Percentiles rank a stretch among this genome's conserved stretches.
Evolutionary conservation across 176 grass and related monocot genomes (phyloP).

Genomic region (Panicum miliaceum): DNA sequence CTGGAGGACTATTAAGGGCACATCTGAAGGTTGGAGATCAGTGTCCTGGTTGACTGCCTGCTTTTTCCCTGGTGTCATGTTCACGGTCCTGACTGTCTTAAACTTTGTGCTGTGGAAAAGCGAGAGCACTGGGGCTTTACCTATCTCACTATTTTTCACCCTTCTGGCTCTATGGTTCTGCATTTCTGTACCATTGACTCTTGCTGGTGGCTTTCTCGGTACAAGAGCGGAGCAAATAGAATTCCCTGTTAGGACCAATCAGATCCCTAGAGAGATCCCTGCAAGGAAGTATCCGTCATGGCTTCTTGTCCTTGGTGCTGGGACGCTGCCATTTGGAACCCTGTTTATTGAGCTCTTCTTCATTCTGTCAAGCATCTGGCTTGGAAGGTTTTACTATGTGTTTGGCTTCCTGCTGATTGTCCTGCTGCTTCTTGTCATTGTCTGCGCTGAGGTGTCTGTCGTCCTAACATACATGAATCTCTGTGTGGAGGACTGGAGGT

Average conservation of each 20-base stretch:
- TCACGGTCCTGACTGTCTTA: slow-evolving; percentile 65
- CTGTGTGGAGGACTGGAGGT: slow-evolving; percentile 86
- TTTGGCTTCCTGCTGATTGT: slow-evolving; percentile 90
- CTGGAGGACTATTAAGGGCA: slow-evolving; percentile 77
- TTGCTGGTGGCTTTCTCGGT: slow-evolving; percentile 69
- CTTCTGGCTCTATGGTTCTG: slow-evolving; percentile 84
- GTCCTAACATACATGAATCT: slow-evolving; percentile 86
- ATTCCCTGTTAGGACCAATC: slow-evolving; percentile 78
- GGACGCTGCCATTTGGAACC: slow-evolving; percentile 74
- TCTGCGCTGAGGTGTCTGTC: slow-evolving; percentile 77
- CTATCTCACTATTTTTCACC: slow-evolving; percentile 83
- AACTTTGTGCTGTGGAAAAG: slow-evolving; percentile 86
- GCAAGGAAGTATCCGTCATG: slow-evolving; percentile 76
- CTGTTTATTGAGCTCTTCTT: slow-evolving; percentile 92
- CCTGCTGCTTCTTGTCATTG: slow-evolving; percentile 62
- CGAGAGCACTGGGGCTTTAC: slow-evolving; percentile 81
- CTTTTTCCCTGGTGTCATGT: slow-evolving; percentile 82
- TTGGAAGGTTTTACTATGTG: slow-evolving; percentile 91
- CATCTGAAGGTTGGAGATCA: slow-evolving; percentile 71
- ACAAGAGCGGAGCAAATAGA: slow-evolving; percentile 68
- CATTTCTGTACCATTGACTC: slow-evolving; percentile 80
- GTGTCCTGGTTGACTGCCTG: slow-evolving; percentile 77
- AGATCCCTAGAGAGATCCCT: slow-evolving; percentile 85
- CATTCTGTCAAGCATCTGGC: slow-evolving; percentile 85
- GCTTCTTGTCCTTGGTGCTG: slow-evolving; percentile 82